Base-by-base conservation (phyloP, 2,329 filamentous ascomycete species). In the Penicillium rolfsii region DNA sequence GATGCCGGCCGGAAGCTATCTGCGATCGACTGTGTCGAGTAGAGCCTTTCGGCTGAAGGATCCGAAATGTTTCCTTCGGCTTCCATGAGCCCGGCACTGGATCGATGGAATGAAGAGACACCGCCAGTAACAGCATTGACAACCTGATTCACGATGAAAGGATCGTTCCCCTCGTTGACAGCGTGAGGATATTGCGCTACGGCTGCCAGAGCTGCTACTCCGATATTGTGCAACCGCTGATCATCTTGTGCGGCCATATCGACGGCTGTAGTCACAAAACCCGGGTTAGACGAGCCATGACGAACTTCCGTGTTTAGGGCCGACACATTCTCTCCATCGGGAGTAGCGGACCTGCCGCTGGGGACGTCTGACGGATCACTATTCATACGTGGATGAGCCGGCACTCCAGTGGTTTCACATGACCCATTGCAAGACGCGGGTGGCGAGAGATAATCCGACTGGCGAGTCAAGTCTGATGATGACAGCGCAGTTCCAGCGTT, bases 191-290 rank as follows among this genome's bases (percentile, higher is more conserved):
- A 72, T 7, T 72, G 71, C 19, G 70, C 67, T 11, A 74, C 67
- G 7, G 71, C 70, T 56, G 71, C 69, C 16, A 75, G 64, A 56
- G 72, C 72, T 43, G 73, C 70, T 41, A 73, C 58, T 5, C 66
- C 69, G 36, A 68, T 61, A 52, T 70, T 65, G 57, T 66, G 67
- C 45, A 69, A 59, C 12, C 41, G 64, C 33, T 55, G 61, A 54
- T 70, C 66, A 41, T 65, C 60, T 7, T 66, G 57, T n/a, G 65
- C 61, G 14, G 61, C 48, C 58, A 68, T 64, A 9, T 48, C 40
- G 12, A 30, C 55, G 8, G 52, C 49, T n/a, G 45, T 43, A 11
- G 55, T 19, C 33, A 58, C 30, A 38, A 38, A 55, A n/a, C 41
- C 45, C 28, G 58, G 36, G 35, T 40, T 40, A 35, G 43, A 19